Conservation (phyloP, 148 eudicot species). For the Vaccinium myrtillus region DNA sequence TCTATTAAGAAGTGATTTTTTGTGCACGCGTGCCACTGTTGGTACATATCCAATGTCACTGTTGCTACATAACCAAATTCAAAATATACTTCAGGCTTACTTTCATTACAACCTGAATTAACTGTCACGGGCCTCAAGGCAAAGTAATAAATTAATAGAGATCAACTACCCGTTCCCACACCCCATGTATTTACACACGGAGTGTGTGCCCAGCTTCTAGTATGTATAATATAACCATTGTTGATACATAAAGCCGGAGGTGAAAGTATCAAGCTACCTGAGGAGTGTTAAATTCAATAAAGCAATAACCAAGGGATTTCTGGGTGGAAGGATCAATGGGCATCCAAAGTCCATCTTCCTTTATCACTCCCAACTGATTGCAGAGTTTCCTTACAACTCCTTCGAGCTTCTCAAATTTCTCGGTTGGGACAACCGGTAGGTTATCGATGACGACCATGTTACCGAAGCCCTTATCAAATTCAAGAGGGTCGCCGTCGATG, state of each 20-base stretch:
- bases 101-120: too few relatives aligned
- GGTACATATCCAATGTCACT: not conserved
- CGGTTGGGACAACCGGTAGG: constrained; percentile 71
- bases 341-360: constrained; percentile 86
- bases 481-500: constrained; percentile 48
- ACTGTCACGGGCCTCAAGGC: too few relatives aligned
- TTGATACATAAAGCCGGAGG: not conserved
- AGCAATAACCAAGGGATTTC: constrained; percentile 76
- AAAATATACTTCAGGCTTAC: not conserved
- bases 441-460: constrained; percentile 79
- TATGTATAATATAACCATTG: not conserved
- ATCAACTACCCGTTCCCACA: too few relatives aligned
- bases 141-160: too few relatives aligned
- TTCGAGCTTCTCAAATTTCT: constrained; percentile 81
- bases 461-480: constrained; percentile 60
- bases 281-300: constrained; percentile 82
- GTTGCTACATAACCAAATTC: not conserved
- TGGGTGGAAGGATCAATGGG: constrained; percentile 56
- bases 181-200: too few relatives aligned
- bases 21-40: not conserved
- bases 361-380: constrained; percentile 67
- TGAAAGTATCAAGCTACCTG: constrained; percentile 43
- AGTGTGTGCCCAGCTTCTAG: too few relatives aligned
- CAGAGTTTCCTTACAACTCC: constrained; percentile 73
- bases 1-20: not conserved